Conservation (phyloP, 139 green algal genomes). For the Limnomonas spitsbergensis region DNA sequence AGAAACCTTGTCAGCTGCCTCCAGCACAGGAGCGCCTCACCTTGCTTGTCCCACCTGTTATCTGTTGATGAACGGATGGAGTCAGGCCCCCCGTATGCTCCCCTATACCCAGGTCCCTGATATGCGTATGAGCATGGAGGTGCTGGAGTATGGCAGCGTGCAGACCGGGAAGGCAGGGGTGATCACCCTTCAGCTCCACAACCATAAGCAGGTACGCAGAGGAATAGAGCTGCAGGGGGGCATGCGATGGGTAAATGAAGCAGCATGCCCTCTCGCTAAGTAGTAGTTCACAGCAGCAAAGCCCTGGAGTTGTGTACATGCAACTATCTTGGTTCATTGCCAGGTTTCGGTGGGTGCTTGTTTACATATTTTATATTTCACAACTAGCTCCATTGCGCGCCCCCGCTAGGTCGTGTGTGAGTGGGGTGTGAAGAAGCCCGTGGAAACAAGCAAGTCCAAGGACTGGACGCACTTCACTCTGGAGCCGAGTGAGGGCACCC, state of each 20-base stretch:
- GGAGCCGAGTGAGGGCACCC: constrained; percentile 44
- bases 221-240: background rate
- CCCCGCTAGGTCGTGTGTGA: constrained; percentile 60
- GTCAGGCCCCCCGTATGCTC: constrained; percentile 20
- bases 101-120: constrained; percentile 45
- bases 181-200: constrained; percentile 69
- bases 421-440: constrained; percentile 63
- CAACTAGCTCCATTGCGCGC: too few species aligned
- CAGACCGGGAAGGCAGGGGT: constrained; percentile 55
- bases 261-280: too few species aligned
- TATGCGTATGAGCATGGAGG: constrained; percentile 40
- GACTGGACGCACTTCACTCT: constrained; percentile 68
- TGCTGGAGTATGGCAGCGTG: constrained; percentile 63
- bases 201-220: constrained; percentile 55
- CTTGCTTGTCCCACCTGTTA: too few species aligned
- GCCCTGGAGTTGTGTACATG: too few species aligned
- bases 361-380: too few species aligned
- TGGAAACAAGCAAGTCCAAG: constrained; percentile 54
- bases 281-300: too few species aligned
- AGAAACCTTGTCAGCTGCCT: too few species aligned
- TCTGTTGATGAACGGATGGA: too few species aligned
- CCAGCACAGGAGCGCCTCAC: too few species aligned
- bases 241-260: background rate
- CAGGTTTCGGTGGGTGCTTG: too few species aligned
- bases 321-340: too few species aligned